Conservation (phyloP, 768 basidiomycete species). For the Termitomyces sp. region DNA sequence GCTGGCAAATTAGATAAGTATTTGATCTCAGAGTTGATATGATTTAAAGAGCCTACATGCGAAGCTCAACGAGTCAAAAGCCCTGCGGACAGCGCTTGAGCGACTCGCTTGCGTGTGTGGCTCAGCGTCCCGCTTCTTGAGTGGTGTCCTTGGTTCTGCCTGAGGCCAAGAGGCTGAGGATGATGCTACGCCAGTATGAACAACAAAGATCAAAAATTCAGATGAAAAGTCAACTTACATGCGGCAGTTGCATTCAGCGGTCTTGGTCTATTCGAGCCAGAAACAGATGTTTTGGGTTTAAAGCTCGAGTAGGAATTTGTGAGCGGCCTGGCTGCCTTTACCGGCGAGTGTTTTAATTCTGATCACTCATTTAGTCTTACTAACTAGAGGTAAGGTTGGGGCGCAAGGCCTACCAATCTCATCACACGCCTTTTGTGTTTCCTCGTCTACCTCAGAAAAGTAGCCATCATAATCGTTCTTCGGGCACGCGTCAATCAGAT, state of each 20-base stretch:
- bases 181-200: neutral
- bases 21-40: neutral
- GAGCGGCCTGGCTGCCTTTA: neutral
- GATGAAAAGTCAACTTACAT: neutral
- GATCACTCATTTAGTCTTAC: neutral
- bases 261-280: neutral
- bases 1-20: neutral
- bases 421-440: neutral
- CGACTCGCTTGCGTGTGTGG: neutral
- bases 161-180: neutral
- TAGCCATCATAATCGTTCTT: slow-evolving; percentile 7
- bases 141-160: neutral
- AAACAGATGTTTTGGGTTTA: neutral
- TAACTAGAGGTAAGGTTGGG: neutral
- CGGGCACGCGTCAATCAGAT: neutral
- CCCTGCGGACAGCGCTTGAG: neutral
- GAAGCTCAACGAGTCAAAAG: neutral
- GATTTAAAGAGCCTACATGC: neutral
- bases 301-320: neutral
- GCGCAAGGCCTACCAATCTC: slow-evolving; percentile 3
- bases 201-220: neutral
- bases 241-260: neutral
- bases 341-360: slow-evolving; percentile 9
- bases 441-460: slow-evolving; percentile 2
- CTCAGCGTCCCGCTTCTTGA: neutral